Base-by-base conservation (phyloP, 2,329 filamentous ascomycete genomes). In the Trichophyton equinum region DNA sequence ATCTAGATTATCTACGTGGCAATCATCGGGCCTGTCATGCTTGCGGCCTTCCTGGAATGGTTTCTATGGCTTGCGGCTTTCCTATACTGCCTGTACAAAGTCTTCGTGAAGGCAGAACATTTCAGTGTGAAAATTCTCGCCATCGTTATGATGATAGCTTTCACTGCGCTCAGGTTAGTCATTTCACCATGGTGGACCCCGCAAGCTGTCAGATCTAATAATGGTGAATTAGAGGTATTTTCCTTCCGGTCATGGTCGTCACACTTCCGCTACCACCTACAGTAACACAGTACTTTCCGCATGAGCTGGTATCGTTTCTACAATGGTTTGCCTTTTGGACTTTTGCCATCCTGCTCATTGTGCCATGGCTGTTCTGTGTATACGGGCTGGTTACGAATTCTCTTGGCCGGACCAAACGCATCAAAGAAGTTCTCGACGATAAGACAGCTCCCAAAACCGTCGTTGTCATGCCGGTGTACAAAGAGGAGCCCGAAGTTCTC, bases 291-390 rank as follows among this genome's bases (percentile, higher is more conserved):
- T 81, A 88, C 67, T 95, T 92, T 75, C 91, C 92, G 0, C 60
- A 72, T 2, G 60, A 73, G 1, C 82, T 94, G 79, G 87, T 94
- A 46, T 74, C 72, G 1, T 80, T 88, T 55, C 80, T 97, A 13
- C 91, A 96, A 71, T 95, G 90, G 88, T 96, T 97, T 70, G 91
- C 91, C 3, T 97, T 97, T 73, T 96, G 89, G 86, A 85, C 87
- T 30, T 97, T 97, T 67, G 87, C 91, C 0, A 83, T 84, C 64
- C 83, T 97, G 8, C 77, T 99, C 62, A 90, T 88, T 0, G 79
- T 96, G 1, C 94, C 94, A 0, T 96, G 91, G 90, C 81, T 96
- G 2, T 88, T 96, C 70, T 96, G 91, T 73, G 82, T 97, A 61
- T 96, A 95, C 70, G 88, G 95, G 69, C 82, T 96, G 4, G 88